These are phyloP conservation scores for Paecilomyces sp. DNA, from an alignment of 2,329 filamentous ascomycete genomes.

Conservation along the genomic window DNA sequence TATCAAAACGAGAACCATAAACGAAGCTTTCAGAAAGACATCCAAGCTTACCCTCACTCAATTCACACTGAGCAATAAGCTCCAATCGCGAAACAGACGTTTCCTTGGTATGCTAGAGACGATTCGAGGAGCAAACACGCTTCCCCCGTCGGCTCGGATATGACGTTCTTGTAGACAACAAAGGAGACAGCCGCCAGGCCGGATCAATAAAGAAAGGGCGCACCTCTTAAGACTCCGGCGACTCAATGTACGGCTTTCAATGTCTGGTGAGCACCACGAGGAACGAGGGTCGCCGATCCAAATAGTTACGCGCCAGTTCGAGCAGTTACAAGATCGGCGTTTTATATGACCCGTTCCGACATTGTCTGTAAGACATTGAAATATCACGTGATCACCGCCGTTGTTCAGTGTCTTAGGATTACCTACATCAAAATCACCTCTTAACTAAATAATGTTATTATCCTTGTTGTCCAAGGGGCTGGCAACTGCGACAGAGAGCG, in stretches of 20 bases:
- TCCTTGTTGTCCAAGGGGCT: too few relatives aligned
- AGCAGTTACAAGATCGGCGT: not conserved
- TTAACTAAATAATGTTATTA: too few relatives aligned
- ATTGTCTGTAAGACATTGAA: not conserved
- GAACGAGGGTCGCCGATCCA: not conserved
- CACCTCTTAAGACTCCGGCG: not conserved
- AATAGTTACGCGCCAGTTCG: not conserved
- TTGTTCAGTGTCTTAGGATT: too few relatives aligned
- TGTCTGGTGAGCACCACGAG: not conserved
- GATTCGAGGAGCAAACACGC: not conserved
- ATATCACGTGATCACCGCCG: not conserved
- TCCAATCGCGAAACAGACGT: not conserved
- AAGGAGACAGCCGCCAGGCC: not conserved
- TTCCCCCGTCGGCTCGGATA: not conserved
- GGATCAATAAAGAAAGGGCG: not conserved
- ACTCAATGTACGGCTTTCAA: not conserved
- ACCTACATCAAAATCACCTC: too few relatives aligned
- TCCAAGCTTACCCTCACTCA: not conserved
- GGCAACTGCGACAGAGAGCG: too few relatives aligned
- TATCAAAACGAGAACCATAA: constrained; percentile 1
- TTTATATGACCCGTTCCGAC: not conserved
- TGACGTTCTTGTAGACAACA: not conserved
- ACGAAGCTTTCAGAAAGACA: not conserved
- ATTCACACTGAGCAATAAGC: not conserved
- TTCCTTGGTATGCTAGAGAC: not conserved